A percentile compares a stretch with the other conserved stretches of the same genome.
These are phyloP conservation scores for Psilocybe cyanescens DNA, from an alignment of 768 basidiomycete species.

Conservation along the genomic window DNA sequence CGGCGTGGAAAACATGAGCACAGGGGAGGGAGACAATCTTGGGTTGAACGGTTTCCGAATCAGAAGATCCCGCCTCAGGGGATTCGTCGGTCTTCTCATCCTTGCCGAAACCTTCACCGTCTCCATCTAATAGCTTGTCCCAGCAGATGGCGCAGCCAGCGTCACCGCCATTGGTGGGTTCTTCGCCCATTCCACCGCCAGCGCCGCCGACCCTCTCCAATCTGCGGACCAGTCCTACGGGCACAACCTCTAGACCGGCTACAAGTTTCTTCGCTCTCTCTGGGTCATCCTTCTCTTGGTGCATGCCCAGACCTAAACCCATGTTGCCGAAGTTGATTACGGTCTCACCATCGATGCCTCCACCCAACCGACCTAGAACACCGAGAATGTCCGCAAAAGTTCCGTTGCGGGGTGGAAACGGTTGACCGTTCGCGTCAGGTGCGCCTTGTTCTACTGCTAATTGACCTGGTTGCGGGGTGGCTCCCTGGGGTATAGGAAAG, in stretches of 20 bases:
- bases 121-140: slow-evolving; percentile 62
- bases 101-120: slow-evolving; percentile 33
- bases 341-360: slow-evolving; percentile 5
- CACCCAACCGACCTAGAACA: slow-evolving; percentile 1
- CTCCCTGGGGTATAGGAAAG: neutral
- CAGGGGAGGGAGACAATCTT: slow-evolving; percentile 76
- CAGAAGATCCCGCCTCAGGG: slow-evolving; percentile 9
- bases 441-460: neutral
- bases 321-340: slow-evolving; percentile 15
- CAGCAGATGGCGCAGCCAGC: slow-evolving; percentile 76
- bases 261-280: slow-evolving; percentile 68
- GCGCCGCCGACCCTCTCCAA: slow-evolving; percentile 55
- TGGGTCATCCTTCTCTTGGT: slow-evolving; percentile 56
- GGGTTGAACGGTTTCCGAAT: slow-evolving; percentile 23
- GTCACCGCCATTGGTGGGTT: slow-evolving; percentile 35
- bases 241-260: slow-evolving; percentile 67
- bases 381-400: slow-evolving; percentile 6
- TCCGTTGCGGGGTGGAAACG: neutral
- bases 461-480: neutral
- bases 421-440: neutral
- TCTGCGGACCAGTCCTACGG: slow-evolving; percentile 65
- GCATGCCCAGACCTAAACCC: slow-evolving; percentile 25
- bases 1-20: slow-evolving; percentile 80
- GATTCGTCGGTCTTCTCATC: slow-evolving; percentile 17
- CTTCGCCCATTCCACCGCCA: slow-evolving; percentile 32